phyloP scores from a whole-genome alignment of 495 filamentous ascomycete genomes.

The Penicillium egyptiacum region DNA sequence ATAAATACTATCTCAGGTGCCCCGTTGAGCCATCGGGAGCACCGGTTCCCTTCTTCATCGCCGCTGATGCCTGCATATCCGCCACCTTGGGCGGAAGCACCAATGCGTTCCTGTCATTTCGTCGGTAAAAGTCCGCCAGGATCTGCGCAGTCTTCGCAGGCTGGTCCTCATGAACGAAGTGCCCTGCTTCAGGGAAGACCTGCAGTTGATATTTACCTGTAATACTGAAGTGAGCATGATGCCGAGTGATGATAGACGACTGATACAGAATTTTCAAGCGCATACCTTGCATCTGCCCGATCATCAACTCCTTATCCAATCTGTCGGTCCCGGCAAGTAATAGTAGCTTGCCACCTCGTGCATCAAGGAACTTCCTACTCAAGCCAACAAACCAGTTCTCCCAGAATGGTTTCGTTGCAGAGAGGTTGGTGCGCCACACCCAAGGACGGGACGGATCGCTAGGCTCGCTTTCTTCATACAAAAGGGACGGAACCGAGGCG shows the following conservation, averaged over 20 bases:
- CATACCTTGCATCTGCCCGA: conserved; percentile 94
- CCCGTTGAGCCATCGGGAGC: conserved; percentile 1
- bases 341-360: conserved; percentile 83
- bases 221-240: neutral
- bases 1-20: conserved; percentile 9
- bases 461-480: conserved; percentile 49
- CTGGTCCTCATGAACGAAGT: conserved; percentile 95
- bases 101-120: conserved; percentile 82
- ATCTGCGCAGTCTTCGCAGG: conserved; percentile 82
- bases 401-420: conserved; percentile 87
- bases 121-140: conserved; percentile 84
- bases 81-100: conserved; percentile 89
- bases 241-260: neutral
- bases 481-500: conserved; percentile 81
- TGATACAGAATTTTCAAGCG: neutral
- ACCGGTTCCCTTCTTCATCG: conserved; percentile 42
- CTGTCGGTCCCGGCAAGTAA: conserved; percentile 92
- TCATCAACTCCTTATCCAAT: conserved; percentile 91
- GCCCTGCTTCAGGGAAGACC: conserved; percentile 91
- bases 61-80: conserved; percentile 52
- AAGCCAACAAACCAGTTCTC: conserved; percentile 88
- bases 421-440: conserved; percentile 86
- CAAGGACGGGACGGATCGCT: conserved; percentile 50
- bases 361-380: conserved; percentile 82
- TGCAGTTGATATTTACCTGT: conserved; percentile 92